Evolutionary conservation across 139 green algal genomes (phyloP), one percentile per base, ranked within the genome.

Genomic region (Axilococcus clingmanii): DNA sequence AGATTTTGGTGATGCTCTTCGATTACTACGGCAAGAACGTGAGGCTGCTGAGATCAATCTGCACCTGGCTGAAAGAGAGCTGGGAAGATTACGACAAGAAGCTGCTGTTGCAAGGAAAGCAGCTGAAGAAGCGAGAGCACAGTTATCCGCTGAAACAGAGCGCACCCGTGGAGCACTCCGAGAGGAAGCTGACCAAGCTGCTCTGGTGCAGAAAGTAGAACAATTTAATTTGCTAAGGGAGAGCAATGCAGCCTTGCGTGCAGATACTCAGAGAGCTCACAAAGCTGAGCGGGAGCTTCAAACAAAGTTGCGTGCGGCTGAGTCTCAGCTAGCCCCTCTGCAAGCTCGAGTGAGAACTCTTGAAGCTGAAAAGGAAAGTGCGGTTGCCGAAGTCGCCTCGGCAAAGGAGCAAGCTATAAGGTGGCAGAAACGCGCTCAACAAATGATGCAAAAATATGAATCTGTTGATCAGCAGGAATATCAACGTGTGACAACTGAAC

Each of bases 161-260:
- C 56, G 57, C 2, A 48, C 60, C 4, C 48, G 53, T 16, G 35
- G 7, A n/a, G 43, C 34, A 16, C 50, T 62, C 23, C 33, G 44
- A 7, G 63, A 65, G 4, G 63, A 70, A 54, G 35, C 54, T 34
- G 52, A 67, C 20, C 63, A 74, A 41, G 34, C 40, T 15, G 61
- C 35, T 23, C 40, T 62, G 23, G 44, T 70, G 50, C 31, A 48
- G 30, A 52, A 61, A 38, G 32, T 68, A 23, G 62, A 78, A 38
- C 62, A 76, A 46, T 40, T 72, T 23, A 78, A 72, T 57, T 36
- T 78, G 43, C 53, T 78, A 34, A 38, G 69, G 15, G 72, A 80
- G 59, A 73, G 59, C 63, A 80, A 80, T 48, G 40, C 54, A 12
- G 42, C 46, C 24, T 43, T 80, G 23, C 40, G 72, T n/a, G 41